Conservation (phyloP, 306 rosid genomes). For the Cicer judaicum region DNA sequence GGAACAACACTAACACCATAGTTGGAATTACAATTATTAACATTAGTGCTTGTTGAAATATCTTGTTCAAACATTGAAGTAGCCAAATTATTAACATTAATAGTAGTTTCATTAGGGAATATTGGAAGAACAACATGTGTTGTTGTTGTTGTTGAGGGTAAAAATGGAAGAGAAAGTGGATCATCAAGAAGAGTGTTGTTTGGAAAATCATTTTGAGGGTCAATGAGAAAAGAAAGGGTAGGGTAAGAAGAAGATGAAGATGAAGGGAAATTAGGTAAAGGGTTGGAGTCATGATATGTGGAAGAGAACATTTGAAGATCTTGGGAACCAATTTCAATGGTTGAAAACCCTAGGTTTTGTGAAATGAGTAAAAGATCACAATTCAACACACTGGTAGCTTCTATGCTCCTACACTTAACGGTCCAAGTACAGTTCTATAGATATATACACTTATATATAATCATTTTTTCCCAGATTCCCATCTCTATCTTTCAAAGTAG, state of each 20-base stretch:
- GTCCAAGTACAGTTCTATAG: slow-evolving; percentile 49
- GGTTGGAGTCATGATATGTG: slow-evolving; percentile 46
- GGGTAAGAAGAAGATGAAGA: slow-evolving; percentile 40
- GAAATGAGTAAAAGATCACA: slow-evolving; percentile 47
- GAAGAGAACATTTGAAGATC: slow-evolving; percentile 67
- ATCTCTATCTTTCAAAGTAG: slow-evolving; percentile 38
- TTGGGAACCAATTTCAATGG: slow-evolving; percentile 33
- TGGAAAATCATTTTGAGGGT: slow-evolving; percentile 45
- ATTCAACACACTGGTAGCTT: slow-evolving; percentile 53
- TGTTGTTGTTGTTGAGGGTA: slow-evolving; percentile 21
- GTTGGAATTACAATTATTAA: background rate
- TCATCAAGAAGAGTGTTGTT: slow-evolving; percentile 44
- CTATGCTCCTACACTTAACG: slow-evolving; percentile 53
- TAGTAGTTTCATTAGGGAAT: slow-evolving; percentile 15
- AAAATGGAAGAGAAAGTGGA: slow-evolving; percentile 47
- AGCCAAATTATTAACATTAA: slow-evolving; percentile 22
- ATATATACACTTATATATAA: slow-evolving; percentile 37
- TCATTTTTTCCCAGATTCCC: slow-evolving; percentile 47
- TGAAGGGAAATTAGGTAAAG: slow-evolving; percentile 57
- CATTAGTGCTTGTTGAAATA: background rate
- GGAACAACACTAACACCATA: slow-evolving; percentile 23
- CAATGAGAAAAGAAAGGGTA: slow-evolving; percentile 40
- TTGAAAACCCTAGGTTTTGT: slow-evolving; percentile 56
- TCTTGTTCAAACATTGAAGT: slow-evolving; percentile 40
- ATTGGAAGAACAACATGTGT: slow-evolving; percentile 31